Evolutionary conservation across 306 rosid species (phyloP), one percentile per base, ranked within the genome.

Genomic region (Nissolia schottii): DNA sequence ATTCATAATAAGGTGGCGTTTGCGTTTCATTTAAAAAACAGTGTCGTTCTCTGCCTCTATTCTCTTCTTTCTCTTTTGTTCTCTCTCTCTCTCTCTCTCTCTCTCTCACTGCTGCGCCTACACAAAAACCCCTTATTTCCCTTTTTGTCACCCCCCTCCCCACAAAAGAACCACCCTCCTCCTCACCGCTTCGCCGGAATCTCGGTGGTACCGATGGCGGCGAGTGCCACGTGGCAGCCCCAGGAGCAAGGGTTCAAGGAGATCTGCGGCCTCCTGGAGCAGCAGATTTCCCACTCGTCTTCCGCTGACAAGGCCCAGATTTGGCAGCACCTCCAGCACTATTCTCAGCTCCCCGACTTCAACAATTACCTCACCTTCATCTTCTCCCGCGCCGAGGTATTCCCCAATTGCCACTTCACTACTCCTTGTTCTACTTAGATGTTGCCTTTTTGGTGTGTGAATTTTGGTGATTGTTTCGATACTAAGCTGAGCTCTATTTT

Each of bases 291-390:
- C 6, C 91, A 84, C 61, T 72, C 92, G 43, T 83, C 92, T 38
- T 88, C 94, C 20, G 90, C 90, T n/a, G 99, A 92, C 49, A 95
- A 92, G 92, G 82, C 97, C 31, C 97, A 92, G 95, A 95, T 95
- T 88, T 95, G 97, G 99, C 95, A 92, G 53, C 97, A 88, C 19
- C 96, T 95, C 48, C 93, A 89, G 72, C 89, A 74, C 83, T 95
- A 84, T 78, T 95, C 99, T 13, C 94, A 87, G 78, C 85, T 89
- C 38, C 97, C 97, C 2, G 97, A 92, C 85, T 95, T 95, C 89
- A 92, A 95, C 74, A 95, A 95, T 70, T 89, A 95, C 77, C 99
- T 95, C 18, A 86, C 85, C 32, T 95, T 95, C 82, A 92, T 92
- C 80, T 88, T 95, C 53, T 88, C 96, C 3, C 99, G 89, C 35